These are phyloP conservation scores for Petunia secreta DNA, from an alignment of 257 asterid genomes.

Conservation along the genomic window DNA sequence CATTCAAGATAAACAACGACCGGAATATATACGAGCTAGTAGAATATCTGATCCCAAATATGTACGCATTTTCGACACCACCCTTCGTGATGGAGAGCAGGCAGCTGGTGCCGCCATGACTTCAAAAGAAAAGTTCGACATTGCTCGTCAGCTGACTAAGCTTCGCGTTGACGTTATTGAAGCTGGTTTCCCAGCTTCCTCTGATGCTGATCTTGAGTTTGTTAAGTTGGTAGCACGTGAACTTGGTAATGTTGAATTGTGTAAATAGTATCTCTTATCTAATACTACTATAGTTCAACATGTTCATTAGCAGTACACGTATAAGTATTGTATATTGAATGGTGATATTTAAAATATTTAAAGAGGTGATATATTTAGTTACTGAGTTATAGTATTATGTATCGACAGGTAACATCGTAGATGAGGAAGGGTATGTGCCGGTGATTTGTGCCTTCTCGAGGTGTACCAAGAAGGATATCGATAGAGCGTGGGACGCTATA, in stretches of 20 bases:
- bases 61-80: slow-evolving; percentile 87
- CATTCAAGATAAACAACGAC: slow-evolving; percentile 28
- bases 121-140: slow-evolving; percentile 79
- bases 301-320: too few relatives aligned
- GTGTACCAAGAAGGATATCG: slow-evolving; percentile 84
- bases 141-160: slow-evolving; percentile 77
- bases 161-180: slow-evolving; percentile 94
- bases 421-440: slow-evolving; percentile 55
- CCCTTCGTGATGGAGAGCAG: slow-evolving; percentile 96
- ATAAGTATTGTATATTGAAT: too few relatives aligned
- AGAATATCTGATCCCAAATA: slow-evolving; percentile 80
- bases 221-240: slow-evolving; percentile 74
- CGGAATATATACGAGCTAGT: slow-evolving; percentile 64
- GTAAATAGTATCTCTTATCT: too few relatives aligned
- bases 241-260: slow-evolving; percentile 46
- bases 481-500: slow-evolving; percentile 93
- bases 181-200: slow-evolving; percentile 92
- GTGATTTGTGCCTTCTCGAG: slow-evolving; percentile 87
- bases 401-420: background rate
- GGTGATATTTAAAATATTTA: too few relatives aligned
- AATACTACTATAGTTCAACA: too few relatives aligned
- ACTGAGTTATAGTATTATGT: too few relatives aligned
- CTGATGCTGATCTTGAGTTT: slow-evolving; percentile 83
- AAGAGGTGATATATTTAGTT: too few relatives aligned
- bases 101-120: slow-evolving; percentile 98